Base-by-base conservation (phyloP, 257 asterid species). In the Solanum ahanhuiri region DNA sequence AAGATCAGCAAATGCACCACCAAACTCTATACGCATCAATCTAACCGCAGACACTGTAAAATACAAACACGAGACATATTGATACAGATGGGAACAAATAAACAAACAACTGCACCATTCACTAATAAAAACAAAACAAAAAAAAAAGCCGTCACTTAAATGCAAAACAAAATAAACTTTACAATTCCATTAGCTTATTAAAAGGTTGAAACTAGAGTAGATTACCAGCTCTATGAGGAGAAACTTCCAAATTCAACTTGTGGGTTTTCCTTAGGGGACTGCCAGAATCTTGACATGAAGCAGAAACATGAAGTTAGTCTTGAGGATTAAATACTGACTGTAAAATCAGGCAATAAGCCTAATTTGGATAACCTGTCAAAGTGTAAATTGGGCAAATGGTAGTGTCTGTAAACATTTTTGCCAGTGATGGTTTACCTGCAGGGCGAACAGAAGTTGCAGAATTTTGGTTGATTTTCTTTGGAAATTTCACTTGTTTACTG, bases 211-310 rank as follows among this genome's bases (percentile, higher is more conserved):
- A 63, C 20, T 77, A 60, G 22, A 70, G 85, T 15, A 66, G 85
- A 90, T 89, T 88, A 96, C 98, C 98, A 83, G 99, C 98, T 92
- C 99, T 95, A 90, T 96, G 99, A 43, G 98, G 98, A 63, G 99
- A 96, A 28, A 96, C 91, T 39, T 94, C 98, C 91, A 89, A 87
- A 92, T 95, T 94, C 87, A 92, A 87, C 91, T 89, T 94, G 86
- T 76, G 90, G 11, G 87, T 31, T 34, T 91, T 87, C 77, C 91
- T 89, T 25, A 90, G 88, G 45, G 87, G 89, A 83, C 83, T 88
- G 37, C 33, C 58, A 69, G 84, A 84, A 86, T 93, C 98, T 93
- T 87, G 87, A 84, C 37, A 83, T 22, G 63, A 85, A 51, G 14
- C 41, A 1, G n/a, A 63, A 33, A 8, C 35, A 7, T 15, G 58